These are phyloP conservation scores for Rhynchospora tenuis DNA, from an alignment of 176 grass and related monocot species.

Conservation along the genomic window DNA sequence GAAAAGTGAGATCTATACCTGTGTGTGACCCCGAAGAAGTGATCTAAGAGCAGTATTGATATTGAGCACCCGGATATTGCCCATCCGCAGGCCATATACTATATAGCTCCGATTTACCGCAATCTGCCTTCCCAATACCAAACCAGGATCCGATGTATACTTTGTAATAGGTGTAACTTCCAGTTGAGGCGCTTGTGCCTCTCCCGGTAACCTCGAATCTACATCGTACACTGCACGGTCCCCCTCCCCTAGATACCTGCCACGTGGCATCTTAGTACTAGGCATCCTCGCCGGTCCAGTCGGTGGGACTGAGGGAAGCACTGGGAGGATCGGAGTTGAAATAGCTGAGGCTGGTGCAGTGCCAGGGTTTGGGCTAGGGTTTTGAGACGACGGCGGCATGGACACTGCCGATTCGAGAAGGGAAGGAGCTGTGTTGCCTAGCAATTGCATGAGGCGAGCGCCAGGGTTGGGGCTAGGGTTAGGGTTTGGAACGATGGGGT, in stretches of 20 bases:
- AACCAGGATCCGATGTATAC: constrained; percentile 82
- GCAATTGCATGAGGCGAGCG: constrained; percentile 78
- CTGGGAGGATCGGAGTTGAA: constrained; percentile 29
- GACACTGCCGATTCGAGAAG: constrained; percentile 50
- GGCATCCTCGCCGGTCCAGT: constrained; percentile 57
- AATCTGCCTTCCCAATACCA: constrained; percentile 82
- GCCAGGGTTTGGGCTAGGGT: constrained; percentile 7
- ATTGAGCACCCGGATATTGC: constrained; percentile 85
- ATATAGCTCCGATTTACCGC: constrained; percentile 88
- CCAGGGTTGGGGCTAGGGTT: constrained; percentile 41
- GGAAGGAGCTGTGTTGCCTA: constrained; percentile 42
- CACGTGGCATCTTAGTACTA: constrained; percentile 77
- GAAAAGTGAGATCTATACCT: constrained; percentile 30
- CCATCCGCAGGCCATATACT: constrained; percentile 78
- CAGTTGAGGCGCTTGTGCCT: constrained; percentile 64
- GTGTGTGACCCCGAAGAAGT: constrained; percentile 71
- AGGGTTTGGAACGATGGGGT: constrained; percentile 28
- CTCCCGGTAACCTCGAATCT: constrained; percentile 69
- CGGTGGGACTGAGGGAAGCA: constrained; percentile 38
- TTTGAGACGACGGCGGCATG: constrained; percentile 36
- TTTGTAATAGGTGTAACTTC: constrained; percentile 98
- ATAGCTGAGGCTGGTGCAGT: constrained; percentile 11
- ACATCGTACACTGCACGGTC: constrained; percentile 66
- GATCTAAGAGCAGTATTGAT: constrained; percentile 88
- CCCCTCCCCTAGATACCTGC: constrained; percentile 50